Evolutionary conservation across 73 alveolate genomes (phyloP).

Genomic region (Paramecium pentaurelia): DNA sequence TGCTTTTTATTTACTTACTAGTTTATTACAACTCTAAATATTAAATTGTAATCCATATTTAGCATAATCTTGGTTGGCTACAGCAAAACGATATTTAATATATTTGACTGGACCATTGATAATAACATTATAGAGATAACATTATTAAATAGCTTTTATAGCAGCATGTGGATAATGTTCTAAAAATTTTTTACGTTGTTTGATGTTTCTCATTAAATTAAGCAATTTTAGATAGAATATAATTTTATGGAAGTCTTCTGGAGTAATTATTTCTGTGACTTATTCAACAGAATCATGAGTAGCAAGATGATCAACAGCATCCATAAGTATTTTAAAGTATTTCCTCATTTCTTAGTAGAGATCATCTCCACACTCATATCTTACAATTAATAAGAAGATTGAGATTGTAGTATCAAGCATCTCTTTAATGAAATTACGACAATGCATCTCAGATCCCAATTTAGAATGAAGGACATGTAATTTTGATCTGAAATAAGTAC

Average conservation of each 20-base stretch:
- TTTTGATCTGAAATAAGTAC: not conserved
- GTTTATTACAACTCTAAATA: not conserved
- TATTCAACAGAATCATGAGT: not conserved
- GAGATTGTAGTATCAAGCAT: not conserved
- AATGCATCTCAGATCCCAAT: not conserved
- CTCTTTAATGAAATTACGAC: not conserved
- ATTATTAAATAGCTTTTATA: not conserved
- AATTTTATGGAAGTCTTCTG: not conserved
- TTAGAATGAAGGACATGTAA: not conserved
- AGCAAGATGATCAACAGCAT: not conserved
- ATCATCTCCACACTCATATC: not conserved
- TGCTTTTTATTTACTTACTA: not conserved
- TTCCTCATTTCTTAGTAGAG: not conserved
- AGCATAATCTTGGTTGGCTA: not conserved
- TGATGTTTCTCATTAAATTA: not conserved
- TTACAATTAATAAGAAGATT: not conserved
- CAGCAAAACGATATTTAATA: not conserved
- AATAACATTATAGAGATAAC: not conserved
- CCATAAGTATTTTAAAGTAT: not conserved
- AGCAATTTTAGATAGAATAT: not conserved
- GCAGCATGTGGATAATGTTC: not conserved
- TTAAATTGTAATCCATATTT: not conserved
- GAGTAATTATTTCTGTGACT: not conserved
- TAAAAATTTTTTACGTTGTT: not conserved
- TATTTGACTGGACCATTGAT: not conserved